Base-by-base conservation (phyloP, 805 yeast species). In the Hanseniaspora pseudoguilliermondii region DNA sequence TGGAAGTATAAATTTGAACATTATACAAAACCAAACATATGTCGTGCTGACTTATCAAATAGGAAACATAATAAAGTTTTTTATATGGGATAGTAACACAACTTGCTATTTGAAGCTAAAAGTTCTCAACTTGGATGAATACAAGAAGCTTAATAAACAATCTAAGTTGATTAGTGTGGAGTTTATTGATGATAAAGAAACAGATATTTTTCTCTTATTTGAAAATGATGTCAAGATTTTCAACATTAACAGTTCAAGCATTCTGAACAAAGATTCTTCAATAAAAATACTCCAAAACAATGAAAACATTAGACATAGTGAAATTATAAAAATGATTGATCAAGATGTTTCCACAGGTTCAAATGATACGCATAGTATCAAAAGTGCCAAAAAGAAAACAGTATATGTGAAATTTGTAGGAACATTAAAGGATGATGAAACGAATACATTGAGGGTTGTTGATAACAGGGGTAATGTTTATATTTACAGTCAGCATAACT, bases 381-480 rank as follows among this genome's bases (percentile, higher is more conserved):
- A 32, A 11, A 46, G 39, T 10, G 9, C 11, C 1, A 46, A 34
- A 34, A 29, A 34, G 15, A 46, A 46, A 16, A 32, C 38, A 1
- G 5, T 46, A 4, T 46, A 29, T 34, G 49, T 43, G 3, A 51
- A 43, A 15, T 51, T 51, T 38, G 23, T 43, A 8, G 25, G 38
- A 4, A 18, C 32, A 20, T 11, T 39, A 20, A 38, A 18, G 18
- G 36, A 29, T 38, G 9, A 21, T 18, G 1, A 9, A 5, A 32
- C 13, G 2, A 25, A 23, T 3, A 8, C 23, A 13, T 39, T 46
- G 13, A 29, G 21, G 32, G 25, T 53, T 6, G 23, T 46, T 27
- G 56, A 53, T 39, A 46, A 53, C 20, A 20, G 35, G n/a, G 56
- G 56, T n/a, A 53, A 53, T 32, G 18, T 53, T 2, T 53, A 53